Conservation (phyloP, 306 rosid genomes). For the Arachis stenosperma region DNA sequence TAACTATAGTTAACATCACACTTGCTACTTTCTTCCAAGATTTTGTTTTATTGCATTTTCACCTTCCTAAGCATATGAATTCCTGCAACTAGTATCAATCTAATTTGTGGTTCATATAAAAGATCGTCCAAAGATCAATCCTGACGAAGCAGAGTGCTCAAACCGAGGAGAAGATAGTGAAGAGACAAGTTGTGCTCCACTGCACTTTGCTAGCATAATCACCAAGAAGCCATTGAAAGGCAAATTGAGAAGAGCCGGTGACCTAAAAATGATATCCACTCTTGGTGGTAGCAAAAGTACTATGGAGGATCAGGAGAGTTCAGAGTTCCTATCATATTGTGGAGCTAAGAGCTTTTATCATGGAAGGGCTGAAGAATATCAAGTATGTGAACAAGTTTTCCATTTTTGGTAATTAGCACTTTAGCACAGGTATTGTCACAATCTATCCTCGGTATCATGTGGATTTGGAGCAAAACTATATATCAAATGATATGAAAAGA, state of each 20-base stretch:
- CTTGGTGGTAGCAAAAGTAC: slow-evolving; percentile 1
- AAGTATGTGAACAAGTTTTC: slow-evolving; percentile 29
- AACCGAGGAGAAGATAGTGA: neutral
- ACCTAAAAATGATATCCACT: no score
- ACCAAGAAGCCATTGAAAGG: no score
- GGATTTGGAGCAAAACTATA: neutral
- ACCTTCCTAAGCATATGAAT: slow-evolving; percentile 4
- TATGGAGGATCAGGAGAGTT: slow-evolving; percentile 8
- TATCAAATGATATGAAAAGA: neutral
- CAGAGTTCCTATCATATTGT: slow-evolving; percentile 7
- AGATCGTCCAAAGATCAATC: slow-evolving; percentile 16
- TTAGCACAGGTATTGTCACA: neutral
- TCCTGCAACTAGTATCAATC: slow-evolving; percentile 2
- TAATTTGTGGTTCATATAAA: slow-evolving; percentile 35
- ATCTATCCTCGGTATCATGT: slow-evolving; percentile 10
- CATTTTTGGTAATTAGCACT: neutral
- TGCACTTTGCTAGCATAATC: neutral
- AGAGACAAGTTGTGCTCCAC: slow-evolving; percentile 14
- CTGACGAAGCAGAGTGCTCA: slow-evolving; percentile 29
- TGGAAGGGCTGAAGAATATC: slow-evolving; percentile 39
- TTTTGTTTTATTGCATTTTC: slow-evolving; percentile 31
- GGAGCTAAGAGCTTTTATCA: slow-evolving; percentile 48
- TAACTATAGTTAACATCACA: neutral
- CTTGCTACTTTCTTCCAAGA: slow-evolving; percentile 1
- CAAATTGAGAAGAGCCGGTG: no score